Evolutionary conservation across 2,329 filamentous ascomycete genomes (phyloP).

Genomic region (Xylariales sp.): DNA sequence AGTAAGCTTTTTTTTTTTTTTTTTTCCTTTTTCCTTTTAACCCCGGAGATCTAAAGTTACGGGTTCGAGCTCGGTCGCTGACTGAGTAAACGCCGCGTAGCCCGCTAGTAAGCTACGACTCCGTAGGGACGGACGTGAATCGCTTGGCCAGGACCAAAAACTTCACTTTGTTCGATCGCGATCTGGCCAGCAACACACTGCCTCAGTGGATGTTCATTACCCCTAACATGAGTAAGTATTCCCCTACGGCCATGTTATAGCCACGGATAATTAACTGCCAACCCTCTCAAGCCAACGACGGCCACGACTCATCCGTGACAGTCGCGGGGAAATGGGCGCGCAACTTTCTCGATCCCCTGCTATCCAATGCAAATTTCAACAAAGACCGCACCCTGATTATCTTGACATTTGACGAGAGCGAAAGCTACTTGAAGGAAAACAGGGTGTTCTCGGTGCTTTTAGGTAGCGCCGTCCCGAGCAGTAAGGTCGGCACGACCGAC

Average conservation of each 20-base stretch:
- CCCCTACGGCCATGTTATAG: neutral
- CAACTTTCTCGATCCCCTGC: conserved; percentile 45
- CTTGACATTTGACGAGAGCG: conserved; percentile 48
- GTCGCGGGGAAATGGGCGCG: conserved; percentile 47
- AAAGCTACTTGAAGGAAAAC: conserved; percentile 43
- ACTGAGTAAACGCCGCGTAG: conserved; percentile 26
- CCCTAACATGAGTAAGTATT: conserved; percentile 56
- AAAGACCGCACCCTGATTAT: conserved; percentile 48
- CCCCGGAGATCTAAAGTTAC: too few relatives aligned
- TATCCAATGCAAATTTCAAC: conserved; percentile 52
- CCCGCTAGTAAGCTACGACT: conserved; percentile 50
- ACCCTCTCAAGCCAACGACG: conserved; percentile 42
- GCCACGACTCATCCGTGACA: conserved; percentile 47
- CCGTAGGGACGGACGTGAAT: conserved; percentile 45
- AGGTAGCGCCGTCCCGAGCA: conserved; percentile 42
- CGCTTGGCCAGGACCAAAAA: conserved; percentile 50
- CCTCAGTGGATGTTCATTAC: conserved; percentile 57
- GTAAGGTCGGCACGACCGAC: conserved; percentile 43
- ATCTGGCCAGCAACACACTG: conserved; percentile 43
- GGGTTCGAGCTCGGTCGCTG: neutral
- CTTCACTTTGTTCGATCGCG: conserved; percentile 48
- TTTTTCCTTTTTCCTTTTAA: too few relatives aligned
- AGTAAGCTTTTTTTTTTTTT: conserved; percentile 49
- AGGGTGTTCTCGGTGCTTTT: conserved; percentile 45
- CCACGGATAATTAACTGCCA: conserved; percentile 12